Evolutionary conservation across 345 rosid genomes (phyloP).

Genomic region (Cochlearia excelsa): DNA sequence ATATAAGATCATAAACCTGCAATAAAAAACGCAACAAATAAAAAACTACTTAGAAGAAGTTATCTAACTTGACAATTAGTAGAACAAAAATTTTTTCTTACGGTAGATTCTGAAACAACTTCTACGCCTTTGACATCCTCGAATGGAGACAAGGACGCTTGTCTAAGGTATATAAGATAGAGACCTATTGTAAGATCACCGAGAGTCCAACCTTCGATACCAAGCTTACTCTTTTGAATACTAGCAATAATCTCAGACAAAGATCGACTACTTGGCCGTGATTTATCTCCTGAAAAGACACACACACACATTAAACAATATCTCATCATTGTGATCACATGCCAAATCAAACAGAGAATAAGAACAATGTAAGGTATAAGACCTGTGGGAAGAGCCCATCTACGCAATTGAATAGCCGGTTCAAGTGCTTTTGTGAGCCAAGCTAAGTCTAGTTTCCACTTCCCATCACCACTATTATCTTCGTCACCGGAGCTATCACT

Average conservation of each 20-base stretch:
- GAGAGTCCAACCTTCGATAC: slow-evolving; percentile 88
- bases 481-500: slow-evolving; percentile 51
- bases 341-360: neutral
- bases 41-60: slow-evolving; percentile 20
- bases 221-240: slow-evolving; percentile 84
- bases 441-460: slow-evolving; percentile 68
- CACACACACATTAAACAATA: slow-evolving; percentile 17
- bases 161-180: slow-evolving; percentile 84
- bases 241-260: slow-evolving; percentile 75
- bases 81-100: slow-evolving; percentile 20
- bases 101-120: slow-evolving; percentile 62
- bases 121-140: slow-evolving; percentile 74
- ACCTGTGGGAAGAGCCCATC: slow-evolving; percentile 81
- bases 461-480: slow-evolving; percentile 41
- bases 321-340: neutral
- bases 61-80: slow-evolving; percentile 1
- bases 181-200: slow-evolving; percentile 92
- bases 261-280: slow-evolving; percentile 56
- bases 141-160: slow-evolving; percentile 58
- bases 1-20: slow-evolving; percentile 80
- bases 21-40: neutral
- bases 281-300: slow-evolving; percentile 41
- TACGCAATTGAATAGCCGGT: slow-evolving; percentile 72
- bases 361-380: neutral
- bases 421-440: slow-evolving; percentile 82